Evolutionary conservation across 495 filamentous ascomycete species (phyloP).

Genomic region (Aspergillus homomorphus): DNA sequence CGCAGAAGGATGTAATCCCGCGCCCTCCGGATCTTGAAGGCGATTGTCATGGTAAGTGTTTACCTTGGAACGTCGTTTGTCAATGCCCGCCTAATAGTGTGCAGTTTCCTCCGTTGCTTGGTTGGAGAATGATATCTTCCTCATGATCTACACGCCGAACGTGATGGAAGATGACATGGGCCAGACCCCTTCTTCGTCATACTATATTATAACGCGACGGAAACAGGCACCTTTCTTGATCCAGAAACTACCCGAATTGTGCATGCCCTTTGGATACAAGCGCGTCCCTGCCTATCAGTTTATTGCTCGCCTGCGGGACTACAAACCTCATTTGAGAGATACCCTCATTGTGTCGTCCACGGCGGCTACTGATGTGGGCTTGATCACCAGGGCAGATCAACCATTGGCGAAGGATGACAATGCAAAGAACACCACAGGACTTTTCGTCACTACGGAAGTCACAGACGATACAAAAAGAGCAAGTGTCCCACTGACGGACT

Average conservation of each 20-base stretch:
- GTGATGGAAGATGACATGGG: constrained; percentile 52
- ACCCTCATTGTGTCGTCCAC: constrained; percentile 80
- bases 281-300: constrained; percentile 71
- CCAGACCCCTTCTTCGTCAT: constrained; percentile 55
- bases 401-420: constrained; percentile 60
- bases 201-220: constrained; percentile 71
- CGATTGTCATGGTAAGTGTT: constrained; percentile 61
- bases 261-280: constrained; percentile 64
- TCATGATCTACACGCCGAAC: constrained; percentile 69
- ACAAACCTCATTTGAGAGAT: constrained; percentile 74
- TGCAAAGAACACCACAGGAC: constrained; percentile 55
- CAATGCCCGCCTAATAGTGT: constrained; percentile 17
- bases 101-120: constrained; percentile 81
- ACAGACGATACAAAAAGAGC: constrained; percentile 77
- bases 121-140: constrained; percentile 85
- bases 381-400: constrained; percentile 68
- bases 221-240: constrained; percentile 56
- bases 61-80: background rate
- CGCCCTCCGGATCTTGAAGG: constrained; percentile 64
- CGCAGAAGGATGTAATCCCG: constrained; percentile 72
- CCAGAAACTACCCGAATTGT: constrained; percentile 69
- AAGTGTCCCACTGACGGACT: constrained; percentile 70
- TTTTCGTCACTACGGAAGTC: constrained; percentile 71
- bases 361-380: constrained; percentile 67
- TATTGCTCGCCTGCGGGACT: constrained; percentile 69